A percentile compares a stretch with the other conserved stretches of the same genome.
phyloP scores from a whole-genome alignment of 2,329 filamentous ascomycete genomes.

The Elsinoe batatas region DNA sequence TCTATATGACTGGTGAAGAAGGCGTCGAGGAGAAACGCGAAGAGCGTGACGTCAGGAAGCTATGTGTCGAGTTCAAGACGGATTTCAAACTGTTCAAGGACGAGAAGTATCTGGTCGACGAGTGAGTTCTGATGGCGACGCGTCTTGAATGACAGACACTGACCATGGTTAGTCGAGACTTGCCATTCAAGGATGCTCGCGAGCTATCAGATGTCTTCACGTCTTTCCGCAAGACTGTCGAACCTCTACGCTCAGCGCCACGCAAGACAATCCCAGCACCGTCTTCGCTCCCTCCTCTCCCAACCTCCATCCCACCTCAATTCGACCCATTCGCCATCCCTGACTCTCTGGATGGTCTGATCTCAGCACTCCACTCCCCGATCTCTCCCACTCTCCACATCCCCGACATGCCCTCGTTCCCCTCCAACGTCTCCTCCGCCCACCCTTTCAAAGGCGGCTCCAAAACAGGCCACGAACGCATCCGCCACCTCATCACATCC shows the following conservation, averaged over 20 bases:
- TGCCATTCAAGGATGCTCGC: conserved; percentile 46
- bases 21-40: conserved; percentile 60
- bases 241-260: conserved; percentile 58
- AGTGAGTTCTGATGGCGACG: conserved; percentile 48
- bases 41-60: conserved; percentile 44
- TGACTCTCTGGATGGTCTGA: conserved; percentile 42
- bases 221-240: conserved; percentile 60
- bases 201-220: conserved; percentile 69
- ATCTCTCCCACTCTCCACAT: conserved; percentile 43
- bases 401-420: conserved; percentile 42
- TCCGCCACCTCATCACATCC: conserved; percentile 51
- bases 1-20: conserved; percentile 68
- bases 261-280: conserved; percentile 48
- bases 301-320: conserved; percentile 50
- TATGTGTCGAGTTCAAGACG: conserved; percentile 45
- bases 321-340: conserved; percentile 55
- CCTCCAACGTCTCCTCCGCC: conserved; percentile 46
- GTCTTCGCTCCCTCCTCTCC: conserved; percentile 47
- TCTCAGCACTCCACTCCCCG: conserved; percentile 48
- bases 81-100: conserved; percentile 59
- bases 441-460: conserved; percentile 64
- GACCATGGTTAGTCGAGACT: conserved; percentile 48
- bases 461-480: conserved; percentile 45
- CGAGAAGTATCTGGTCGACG: conserved; percentile 70
- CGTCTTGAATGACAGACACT: background rate